Evolutionary conservation across 441 rosid genomes (phyloP).

Genomic region (Erodium texanum): DNA sequence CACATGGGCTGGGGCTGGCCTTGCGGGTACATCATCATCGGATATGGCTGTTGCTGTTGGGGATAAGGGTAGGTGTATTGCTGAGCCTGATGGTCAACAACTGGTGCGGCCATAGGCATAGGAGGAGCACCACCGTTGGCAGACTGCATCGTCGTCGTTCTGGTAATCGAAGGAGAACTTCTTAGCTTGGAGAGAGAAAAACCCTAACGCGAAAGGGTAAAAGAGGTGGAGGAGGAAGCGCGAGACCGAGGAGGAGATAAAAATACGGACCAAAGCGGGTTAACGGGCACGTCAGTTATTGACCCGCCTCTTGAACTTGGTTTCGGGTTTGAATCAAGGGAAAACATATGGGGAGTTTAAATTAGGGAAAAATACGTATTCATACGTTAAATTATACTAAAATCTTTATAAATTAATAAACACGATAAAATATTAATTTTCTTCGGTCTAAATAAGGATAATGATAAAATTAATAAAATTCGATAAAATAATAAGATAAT

Average conservation of each 20-base stretch:
- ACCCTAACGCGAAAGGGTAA: not conserved
- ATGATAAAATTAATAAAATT: too few species aligned
- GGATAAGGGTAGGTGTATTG: not conserved
- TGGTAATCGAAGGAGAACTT: too few species aligned
- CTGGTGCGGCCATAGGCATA: too few species aligned
- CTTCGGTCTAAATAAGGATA: too few species aligned
- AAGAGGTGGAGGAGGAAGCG: not conserved
- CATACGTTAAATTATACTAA: too few species aligned
- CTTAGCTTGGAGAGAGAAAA: not conserved
- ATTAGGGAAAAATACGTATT: too few species aligned
- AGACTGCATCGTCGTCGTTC: not conserved
- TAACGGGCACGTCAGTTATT: not conserved
- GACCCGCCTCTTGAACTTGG: too few species aligned
- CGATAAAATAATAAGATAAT: too few species aligned
- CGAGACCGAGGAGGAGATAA: not conserved
- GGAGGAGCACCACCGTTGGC: not conserved
- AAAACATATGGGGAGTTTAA: too few species aligned
- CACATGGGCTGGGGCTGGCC: conserved; percentile 1
- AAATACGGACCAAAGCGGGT: not conserved
- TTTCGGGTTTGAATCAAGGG: too few species aligned
- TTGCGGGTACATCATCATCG: not conserved
- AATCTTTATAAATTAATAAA: too few species aligned
- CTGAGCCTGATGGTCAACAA: not conserved
- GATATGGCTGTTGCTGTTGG: not conserved
- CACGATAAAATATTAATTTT: too few species aligned